These are phyloP conservation scores for Anisodus acutangulus DNA, from an alignment of 257 asterid species.

Conservation along the genomic window DNA sequence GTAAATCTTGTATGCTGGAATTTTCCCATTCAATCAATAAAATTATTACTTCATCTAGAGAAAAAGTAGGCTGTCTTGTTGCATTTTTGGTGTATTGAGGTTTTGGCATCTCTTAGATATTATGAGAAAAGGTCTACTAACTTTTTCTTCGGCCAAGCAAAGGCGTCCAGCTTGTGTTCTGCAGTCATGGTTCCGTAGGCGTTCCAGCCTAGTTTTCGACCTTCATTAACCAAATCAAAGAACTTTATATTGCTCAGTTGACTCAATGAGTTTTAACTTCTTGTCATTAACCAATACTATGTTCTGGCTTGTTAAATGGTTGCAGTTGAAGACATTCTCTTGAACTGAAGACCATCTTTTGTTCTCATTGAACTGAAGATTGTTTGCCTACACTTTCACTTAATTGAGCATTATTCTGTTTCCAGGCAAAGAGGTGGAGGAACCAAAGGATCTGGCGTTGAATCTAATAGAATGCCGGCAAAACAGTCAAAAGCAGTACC, in stretches of 20 bases:
- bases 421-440: constrained; percentile 64
- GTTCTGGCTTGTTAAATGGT: constrained; percentile 12
- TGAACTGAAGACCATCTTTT: constrained; percentile 24
- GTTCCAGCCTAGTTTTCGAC: background rate
- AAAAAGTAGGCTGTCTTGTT: constrained; percentile 18
- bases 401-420: constrained; percentile 24
- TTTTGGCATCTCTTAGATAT: constrained; percentile 4
- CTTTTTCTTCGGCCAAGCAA: constrained; percentile 15
- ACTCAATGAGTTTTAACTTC: background rate
- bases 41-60: background rate
- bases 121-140: background rate
- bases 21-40: background rate
- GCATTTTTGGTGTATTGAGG: constrained; percentile 12
- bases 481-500: constrained; percentile 62
- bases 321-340: background rate
- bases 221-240: constrained; percentile 14
- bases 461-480: constrained; percentile 51
- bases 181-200: background rate
- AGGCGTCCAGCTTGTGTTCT: constrained; percentile 1
- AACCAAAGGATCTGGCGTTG: constrained; percentile 51
- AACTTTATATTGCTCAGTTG: constrained; percentile 13
- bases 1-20: background rate
- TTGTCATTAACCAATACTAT: background rate
- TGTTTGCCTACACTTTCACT: background rate
- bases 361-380: constrained; percentile 13